These are phyloP conservation scores for Gynostemma pentaphyllum DNA, from an alignment of 306 rosid genomes.

Conservation along the genomic window DNA sequence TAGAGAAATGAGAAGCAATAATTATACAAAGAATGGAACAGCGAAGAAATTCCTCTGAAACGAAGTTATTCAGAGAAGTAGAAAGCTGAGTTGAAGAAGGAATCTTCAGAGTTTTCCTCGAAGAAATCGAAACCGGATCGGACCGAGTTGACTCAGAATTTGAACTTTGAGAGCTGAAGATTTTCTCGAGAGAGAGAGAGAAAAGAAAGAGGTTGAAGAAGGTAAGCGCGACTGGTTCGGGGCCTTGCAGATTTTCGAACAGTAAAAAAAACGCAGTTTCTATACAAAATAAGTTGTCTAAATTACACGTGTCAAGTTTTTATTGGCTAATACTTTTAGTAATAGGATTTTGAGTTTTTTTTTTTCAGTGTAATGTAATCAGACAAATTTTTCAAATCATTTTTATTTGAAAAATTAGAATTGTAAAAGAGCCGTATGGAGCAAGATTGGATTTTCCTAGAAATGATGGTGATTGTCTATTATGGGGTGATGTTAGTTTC, in stretches of 20 bases:
- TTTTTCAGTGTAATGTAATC: background rate
- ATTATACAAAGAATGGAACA: background rate
- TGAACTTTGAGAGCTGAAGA: conserved; percentile 4
- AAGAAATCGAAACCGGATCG: conserved; percentile 6
- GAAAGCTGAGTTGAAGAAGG: background rate
- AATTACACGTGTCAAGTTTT: background rate
- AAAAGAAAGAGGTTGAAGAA: conserved; percentile 1
- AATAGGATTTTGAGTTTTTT: background rate
- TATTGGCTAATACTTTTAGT: background rate
- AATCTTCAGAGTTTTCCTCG: background rate
- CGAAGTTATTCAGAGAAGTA: background rate
- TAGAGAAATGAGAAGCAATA: background rate
- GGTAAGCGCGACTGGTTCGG: conserved; percentile 2
- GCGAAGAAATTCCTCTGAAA: background rate
- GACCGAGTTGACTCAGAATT: conserved; percentile 13
- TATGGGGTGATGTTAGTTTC: too few species aligned
- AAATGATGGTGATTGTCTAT: too few species aligned
- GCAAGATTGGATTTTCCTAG: conserved; percentile 3
- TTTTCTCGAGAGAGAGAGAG: background rate
- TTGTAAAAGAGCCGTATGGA: conserved; percentile 1
- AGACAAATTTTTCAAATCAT: conserved; percentile 3
- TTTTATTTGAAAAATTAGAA: background rate
- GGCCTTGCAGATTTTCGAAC: conserved; percentile 6
- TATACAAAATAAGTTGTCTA: background rate
- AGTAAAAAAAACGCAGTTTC: background rate